phyloP scores from a whole-genome alignment of 2,329 filamentous ascomycete genomes.

The Xylariomycetidae sp. region DNA sequence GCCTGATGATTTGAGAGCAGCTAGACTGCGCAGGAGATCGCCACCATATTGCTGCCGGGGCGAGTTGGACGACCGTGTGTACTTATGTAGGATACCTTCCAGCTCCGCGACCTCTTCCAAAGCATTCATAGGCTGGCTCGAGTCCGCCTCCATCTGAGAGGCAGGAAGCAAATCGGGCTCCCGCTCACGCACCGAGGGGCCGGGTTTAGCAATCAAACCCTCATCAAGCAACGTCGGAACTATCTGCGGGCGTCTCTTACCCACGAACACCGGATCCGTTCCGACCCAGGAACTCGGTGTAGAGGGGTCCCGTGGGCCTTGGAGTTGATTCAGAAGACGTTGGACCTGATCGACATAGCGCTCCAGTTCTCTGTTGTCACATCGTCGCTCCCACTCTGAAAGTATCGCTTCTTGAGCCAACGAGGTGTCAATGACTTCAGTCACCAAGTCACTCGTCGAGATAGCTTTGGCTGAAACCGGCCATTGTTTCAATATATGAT shows the following conservation, averaged over 20 bases:
- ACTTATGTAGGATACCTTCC: conserved; percentile 23
- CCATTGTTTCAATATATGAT: conserved; percentile 11
- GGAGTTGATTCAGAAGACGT: conserved; percentile 4
- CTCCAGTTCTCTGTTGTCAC: conserved; percentile 10
- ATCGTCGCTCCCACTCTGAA: conserved; percentile 14
- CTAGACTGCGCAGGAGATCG: conserved; percentile 16
- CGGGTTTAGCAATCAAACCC: conserved; percentile 7
- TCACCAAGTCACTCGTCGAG: not conserved
- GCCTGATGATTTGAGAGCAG: conserved; percentile 5
- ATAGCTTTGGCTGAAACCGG: conserved; percentile 4
- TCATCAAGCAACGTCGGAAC: conserved; percentile 7
- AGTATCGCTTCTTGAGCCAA: conserved; percentile 5
- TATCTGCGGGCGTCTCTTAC: not conserved
- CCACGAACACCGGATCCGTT: conserved; percentile 3
- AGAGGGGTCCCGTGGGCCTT: not conserved
- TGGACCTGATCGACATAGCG: conserved; percentile 10
- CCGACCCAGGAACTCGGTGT: conserved; percentile 1
- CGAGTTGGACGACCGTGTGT: conserved; percentile 22
- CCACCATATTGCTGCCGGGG: conserved; percentile 34
- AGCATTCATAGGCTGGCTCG: not conserved
- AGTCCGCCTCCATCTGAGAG: not conserved
- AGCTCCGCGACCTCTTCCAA: conserved; percentile 17
- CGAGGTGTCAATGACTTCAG: conserved; percentile 4
- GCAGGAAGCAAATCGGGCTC: not conserved
- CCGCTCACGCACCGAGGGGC: conserved; percentile 1